Evolutionary conservation across 2,329 filamentous ascomycete genomes (phyloP), one percentile per base, ranked within the genome.

Genomic region (Blastomyces silverae): DNA sequence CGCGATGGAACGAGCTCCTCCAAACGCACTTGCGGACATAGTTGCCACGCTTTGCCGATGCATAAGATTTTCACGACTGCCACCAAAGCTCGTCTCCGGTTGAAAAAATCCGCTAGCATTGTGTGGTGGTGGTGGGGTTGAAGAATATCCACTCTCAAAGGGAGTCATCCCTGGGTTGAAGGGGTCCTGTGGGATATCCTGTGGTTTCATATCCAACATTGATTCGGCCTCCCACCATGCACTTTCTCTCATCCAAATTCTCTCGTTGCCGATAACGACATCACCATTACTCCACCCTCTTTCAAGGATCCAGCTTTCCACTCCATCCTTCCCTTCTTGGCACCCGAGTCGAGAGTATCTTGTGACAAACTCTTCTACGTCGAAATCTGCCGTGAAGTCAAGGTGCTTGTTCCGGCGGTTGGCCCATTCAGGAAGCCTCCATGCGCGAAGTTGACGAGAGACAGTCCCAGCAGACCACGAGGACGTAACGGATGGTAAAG

Each of bases 141-240:
- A 78, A 20, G 84, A 82, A 72, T 93, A 94, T 61, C 87, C 86
- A 2, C 85, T 87, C 42, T 92, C 90, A 68, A 92, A 84, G 66
- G 84, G 84, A 56, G 79, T 83, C 37, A 82, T 82, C 37, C 80
- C 81, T 74, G 84, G 62, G 10, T 61, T 81, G 66, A 82, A 81
- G 3, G 80, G 79, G 60, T 79, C 78, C 2, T 69, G 50, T 1
- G 75, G 74, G 28, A 77, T 74, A 39, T 86, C 84, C 63, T 84
- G 81, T 1, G 88, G 86, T 77, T 94, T 93, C 71, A 95, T 82
- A 72, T 99, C 94, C 37, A 97, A 87, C 89, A 97, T 96, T 67
- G 86, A 90, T 79, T 99, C 94, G 5, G 92, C 93, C 77, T 97
- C 93, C 93, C 93, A 97, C 93, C 94, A 99, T 1, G 92, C 90